Base-by-base conservation (phyloP, 257 asterid genomes). In the Rauvolfia tetraphylla region DNA sequence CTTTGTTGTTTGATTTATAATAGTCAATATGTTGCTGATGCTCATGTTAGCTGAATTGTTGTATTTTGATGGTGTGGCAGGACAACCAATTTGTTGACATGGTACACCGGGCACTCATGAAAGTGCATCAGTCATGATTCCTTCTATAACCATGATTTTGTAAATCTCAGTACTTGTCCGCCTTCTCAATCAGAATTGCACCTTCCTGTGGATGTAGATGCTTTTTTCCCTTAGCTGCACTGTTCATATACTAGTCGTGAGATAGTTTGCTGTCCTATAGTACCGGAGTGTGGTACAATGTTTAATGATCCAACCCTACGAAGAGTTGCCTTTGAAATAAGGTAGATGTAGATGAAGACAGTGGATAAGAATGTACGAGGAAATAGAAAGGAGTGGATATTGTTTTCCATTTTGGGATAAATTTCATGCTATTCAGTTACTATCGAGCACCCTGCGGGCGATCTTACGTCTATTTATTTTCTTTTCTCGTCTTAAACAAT, bases 51-150 rank as follows among this genome's bases (percentile, higher is more conserved):
- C 42, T 75, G 38, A 36, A 36, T 14, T 36, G 1, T 34, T 67
- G 34, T 29, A 7, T 62, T n/a, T 51, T 3, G 44, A 27, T 56
- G 71, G 23, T 72, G 20, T 81, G 20, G 74, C 86, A 86, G 89
- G 89, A 86, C 74, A 73, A 81, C 76, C 85, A 79, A 71, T 86
- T 86, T 73, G 56, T 86, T n/a, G 87, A 86, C 71, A 77, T 86
- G 87, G 73, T 86, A 56, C 76, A 86, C 80, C 83, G 57, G 72
- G 86, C 86, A 1, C 49, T 83, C 78, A 66, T 72, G 80, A 77
- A 81, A 65, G 87, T 34, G 31, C 79, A 78, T 76, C 84, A 75
- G 56, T 78, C 82, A 1, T 83, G 84, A 86, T 73, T n/a, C 5
- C 76, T 41, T 75, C 54, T 12, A 25, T 5, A 36, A 42, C 48